A percentile compares a stretch with the other conserved stretches of the same genome.
phyloP scores from a whole-genome alignment of 345 rosid species.

The Arabidopsis thaliana region DNA sequence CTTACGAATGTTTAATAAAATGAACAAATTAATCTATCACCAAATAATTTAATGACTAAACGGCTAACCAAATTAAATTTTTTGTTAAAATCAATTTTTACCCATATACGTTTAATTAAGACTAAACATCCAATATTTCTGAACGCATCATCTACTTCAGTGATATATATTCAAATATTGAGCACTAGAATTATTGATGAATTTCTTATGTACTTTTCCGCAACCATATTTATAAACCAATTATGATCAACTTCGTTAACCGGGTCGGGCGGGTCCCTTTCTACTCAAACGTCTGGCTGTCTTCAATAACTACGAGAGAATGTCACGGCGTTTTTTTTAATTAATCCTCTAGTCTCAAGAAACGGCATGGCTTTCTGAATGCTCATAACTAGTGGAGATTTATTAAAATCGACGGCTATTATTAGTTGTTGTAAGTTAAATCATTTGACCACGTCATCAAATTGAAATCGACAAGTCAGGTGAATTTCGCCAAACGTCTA shows the following conservation, averaged over 20 bases:
- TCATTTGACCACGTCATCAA: constrained; percentile 30
- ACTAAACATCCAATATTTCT: constrained; percentile 4
- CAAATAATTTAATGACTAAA: not conserved
- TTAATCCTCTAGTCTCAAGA: constrained; percentile 9
- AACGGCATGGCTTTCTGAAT: constrained; percentile 16
- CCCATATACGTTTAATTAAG: constrained; percentile 15
- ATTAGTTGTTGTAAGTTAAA: not conserved
- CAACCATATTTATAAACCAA: constrained; percentile 16
- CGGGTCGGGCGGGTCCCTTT: not conserved
- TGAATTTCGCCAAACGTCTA: constrained; percentile 29
- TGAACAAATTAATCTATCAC: not conserved
- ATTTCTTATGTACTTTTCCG: not conserved
- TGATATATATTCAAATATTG: too few species aligned
- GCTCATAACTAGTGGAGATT: not conserved
- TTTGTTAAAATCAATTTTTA: not conserved
- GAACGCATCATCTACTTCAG: constrained; percentile 11
- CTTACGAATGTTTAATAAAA: not conserved
- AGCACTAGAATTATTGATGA: not conserved
- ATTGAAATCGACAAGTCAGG: constrained; percentile 39
- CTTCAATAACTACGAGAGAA: constrained; percentile 34
- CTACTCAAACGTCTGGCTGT: constrained; percentile 38
- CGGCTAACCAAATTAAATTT: constrained; percentile 36
- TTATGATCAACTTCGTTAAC: constrained; percentile 18
- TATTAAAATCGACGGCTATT: constrained; percentile 31
- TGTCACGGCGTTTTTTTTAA: constrained; percentile 26